A percentile compares a stretch with the other conserved stretches of the same genome.
These are phyloP conservation scores for Ulmus americana DNA, from an alignment of 331 rosid species.

Conservation along the genomic window DNA sequence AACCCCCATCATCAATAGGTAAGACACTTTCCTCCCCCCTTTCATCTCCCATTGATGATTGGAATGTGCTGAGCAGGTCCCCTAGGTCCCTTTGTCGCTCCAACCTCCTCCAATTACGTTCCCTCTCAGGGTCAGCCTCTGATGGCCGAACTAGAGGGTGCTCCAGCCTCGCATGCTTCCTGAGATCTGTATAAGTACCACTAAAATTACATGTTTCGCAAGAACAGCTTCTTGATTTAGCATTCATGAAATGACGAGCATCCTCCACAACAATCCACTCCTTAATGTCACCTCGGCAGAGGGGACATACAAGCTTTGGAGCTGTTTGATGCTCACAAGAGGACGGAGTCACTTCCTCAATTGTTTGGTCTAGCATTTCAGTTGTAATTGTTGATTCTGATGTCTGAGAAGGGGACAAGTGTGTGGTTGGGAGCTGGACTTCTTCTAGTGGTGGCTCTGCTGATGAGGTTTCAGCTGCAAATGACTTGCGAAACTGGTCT, in stretches of 20 bases:
- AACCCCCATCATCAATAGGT: constrained; percentile 73
- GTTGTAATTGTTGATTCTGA: constrained; percentile 26
- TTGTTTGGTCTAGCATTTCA: constrained; percentile 39
- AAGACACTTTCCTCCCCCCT: constrained; percentile 61
- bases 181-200: constrained; percentile 77
- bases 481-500: constrained; percentile 85
- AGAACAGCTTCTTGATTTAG: constrained; percentile 79
- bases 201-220: constrained; percentile 75
- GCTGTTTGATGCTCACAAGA: constrained; percentile 58
- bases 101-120: constrained; percentile 83
- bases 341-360: constrained; percentile 43
- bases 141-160: constrained; percentile 85
- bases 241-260: constrained; percentile 90
- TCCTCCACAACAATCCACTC: constrained; percentile 76
- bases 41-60: constrained; percentile 73
- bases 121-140: constrained; percentile 81
- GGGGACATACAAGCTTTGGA: constrained; percentile 71
- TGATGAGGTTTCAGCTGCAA: constrained; percentile 40
- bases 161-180: constrained; percentile 91
- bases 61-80: constrained; percentile 86
- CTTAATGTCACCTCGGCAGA: constrained; percentile 83
- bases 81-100: constrained; percentile 96
- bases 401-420: constrained; percentile 21
- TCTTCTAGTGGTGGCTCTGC: constrained; percentile 36
- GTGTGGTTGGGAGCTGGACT: constrained; percentile 25